A percentile compares a stretch with the other conserved stretches of the same genome.
These are phyloP conservation scores for Monosporascus sp. DNA, from an alignment of 2,329 filamentous ascomycete genomes.

Conservation along the genomic window DNA sequence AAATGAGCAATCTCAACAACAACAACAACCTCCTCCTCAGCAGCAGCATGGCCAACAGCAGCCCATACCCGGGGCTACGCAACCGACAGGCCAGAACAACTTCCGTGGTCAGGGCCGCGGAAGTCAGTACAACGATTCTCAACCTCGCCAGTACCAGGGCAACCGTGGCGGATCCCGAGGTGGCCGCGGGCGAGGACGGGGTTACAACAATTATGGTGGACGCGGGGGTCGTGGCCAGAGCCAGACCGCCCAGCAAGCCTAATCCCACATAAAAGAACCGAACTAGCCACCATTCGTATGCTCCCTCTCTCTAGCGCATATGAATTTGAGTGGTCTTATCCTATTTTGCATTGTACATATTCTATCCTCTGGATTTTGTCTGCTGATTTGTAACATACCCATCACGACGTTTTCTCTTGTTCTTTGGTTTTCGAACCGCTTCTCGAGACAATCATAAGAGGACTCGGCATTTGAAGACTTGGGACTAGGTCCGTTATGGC, in stretches of 20 bases:
- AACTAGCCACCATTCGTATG: constrained; percentile 2
- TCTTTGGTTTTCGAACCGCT: constrained; percentile 18
- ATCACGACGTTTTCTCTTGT: constrained; percentile 21
- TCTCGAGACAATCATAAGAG: constrained; percentile 17
- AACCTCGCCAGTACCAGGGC: constrained; percentile 26
- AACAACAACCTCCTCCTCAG: constrained; percentile 23
- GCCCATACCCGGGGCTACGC: constrained; percentile 13
- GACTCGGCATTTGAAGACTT: constrained; percentile 23
- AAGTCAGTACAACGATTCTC: constrained; percentile 26
- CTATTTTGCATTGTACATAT: constrained; percentile 27
- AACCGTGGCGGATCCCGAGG: constrained; percentile 20
- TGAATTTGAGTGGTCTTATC: constrained; percentile 4
- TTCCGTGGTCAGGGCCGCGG: constrained; percentile 19
- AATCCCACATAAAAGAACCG: constrained; percentile 6
- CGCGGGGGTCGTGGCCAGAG: constrained; percentile 25
- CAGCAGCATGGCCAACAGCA: constrained; percentile 21
- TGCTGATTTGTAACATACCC: constrained; percentile 29
- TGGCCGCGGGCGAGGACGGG: constrained; percentile 25
- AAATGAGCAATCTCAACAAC: constrained; percentile 19
- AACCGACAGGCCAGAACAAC: constrained; percentile 23
- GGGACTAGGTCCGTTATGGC: constrained; percentile 19
- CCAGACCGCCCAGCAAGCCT: constrained; percentile 26
- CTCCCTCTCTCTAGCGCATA: constrained; percentile 1
- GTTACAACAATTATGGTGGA: constrained; percentile 29
- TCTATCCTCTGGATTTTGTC: constrained; percentile 19